Conservation (phyloP, 345 rosid genomes). For the Rhizophora apiculata region DNA sequence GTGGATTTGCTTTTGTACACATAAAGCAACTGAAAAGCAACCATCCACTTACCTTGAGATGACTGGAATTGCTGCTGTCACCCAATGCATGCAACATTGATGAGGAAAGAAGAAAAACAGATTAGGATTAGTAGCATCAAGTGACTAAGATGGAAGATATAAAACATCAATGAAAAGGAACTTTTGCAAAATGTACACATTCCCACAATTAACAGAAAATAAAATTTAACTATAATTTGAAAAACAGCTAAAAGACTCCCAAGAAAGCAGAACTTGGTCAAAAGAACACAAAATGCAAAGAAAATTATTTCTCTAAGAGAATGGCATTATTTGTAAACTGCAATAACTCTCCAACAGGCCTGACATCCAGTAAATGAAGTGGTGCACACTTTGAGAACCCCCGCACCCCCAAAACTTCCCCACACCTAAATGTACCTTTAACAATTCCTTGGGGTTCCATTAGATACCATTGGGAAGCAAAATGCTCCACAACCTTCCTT, state of each 20-base stretch:
- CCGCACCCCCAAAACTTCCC: too few species aligned
- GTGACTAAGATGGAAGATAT: background rate
- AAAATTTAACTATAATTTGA: background rate
- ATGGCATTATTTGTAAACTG: too few species aligned
- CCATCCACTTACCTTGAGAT: conserved; percentile 81
- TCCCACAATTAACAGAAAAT: background rate
- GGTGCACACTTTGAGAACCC: too few species aligned
- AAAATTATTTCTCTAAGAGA: too few species aligned
- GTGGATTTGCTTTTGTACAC: background rate
- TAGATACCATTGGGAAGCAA: too few species aligned
- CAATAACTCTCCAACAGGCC: too few species aligned
- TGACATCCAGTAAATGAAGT: too few species aligned
- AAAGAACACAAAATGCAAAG: background rate
- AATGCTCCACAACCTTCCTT: too few species aligned
- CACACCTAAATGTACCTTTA: too few species aligned
- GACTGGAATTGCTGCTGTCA: conserved; percentile 86
- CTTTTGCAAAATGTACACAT: background rate
- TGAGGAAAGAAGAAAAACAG: conserved; percentile 25
- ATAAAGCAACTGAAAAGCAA: conserved; percentile 11
- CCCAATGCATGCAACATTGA: conserved; percentile 40
- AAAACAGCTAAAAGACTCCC: conserved; percentile 12
- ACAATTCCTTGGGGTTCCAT: too few species aligned
- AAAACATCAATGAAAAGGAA: background rate
- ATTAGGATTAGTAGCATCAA: conserved; percentile 28
- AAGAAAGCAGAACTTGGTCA: conserved; percentile 8